These are phyloP conservation scores for Paramarasmius palmivorus DNA, from an alignment of 1,284 basidiomycete genomes.

Conservation along the genomic window DNA sequence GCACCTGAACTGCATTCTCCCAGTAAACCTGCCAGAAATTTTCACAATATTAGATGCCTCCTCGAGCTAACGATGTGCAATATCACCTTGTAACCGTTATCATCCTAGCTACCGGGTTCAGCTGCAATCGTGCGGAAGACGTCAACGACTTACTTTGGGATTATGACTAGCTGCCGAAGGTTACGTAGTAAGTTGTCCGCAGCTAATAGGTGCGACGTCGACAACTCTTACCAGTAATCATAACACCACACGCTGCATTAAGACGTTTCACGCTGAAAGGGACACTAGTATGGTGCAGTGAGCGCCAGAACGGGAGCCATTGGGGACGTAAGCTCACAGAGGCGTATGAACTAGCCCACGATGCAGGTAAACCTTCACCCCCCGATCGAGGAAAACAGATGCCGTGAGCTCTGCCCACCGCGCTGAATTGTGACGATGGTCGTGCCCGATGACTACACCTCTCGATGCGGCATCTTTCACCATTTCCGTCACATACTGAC, in stretches of 20 bases:
- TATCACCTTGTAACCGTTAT: constrained; percentile 83
- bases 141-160: constrained; percentile 58
- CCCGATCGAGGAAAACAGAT: constrained; percentile 61
- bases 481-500: constrained; percentile 62
- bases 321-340: constrained; percentile 47
- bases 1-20: constrained; percentile 81
- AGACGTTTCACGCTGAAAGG: constrained; percentile 74
- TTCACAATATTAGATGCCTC: constrained; percentile 1
- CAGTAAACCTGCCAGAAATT: constrained; percentile 65
- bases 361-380: constrained; percentile 72
- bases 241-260: constrained; percentile 76
- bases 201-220: constrained; percentile 4
- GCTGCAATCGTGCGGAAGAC: not conserved
- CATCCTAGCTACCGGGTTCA: constrained; percentile 46
- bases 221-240: constrained; percentile 71
- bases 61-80: not conserved
- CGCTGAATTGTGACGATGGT: constrained; percentile 78
- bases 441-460: constrained; percentile 81
- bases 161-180: constrained; percentile 71
- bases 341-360: constrained; percentile 78
- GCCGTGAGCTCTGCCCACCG: constrained; percentile 78
- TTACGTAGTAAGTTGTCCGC: constrained; percentile 9
- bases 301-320: not conserved
- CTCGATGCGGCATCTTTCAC: constrained; percentile 52
- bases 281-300: constrained; percentile 39